phyloP scores from a whole-genome alignment of 164 flowering plant species.

The Hamamelis virginiana region DNA sequence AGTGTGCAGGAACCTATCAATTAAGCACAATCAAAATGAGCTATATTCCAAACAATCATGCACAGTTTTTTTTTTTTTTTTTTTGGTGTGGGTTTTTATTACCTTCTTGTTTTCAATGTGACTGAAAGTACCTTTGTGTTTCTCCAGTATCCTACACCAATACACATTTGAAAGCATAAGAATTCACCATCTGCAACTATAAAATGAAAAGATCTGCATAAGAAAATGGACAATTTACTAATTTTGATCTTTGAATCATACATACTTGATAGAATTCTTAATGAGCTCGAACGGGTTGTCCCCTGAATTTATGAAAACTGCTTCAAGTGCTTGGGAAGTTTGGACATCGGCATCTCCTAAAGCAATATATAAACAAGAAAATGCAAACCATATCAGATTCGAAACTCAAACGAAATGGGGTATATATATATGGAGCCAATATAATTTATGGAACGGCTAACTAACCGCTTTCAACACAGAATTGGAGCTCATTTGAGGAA shows the following conservation, averaged over 20 bases:
- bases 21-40: conserved; percentile 1
- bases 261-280: conserved; percentile 63
- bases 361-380: conserved; percentile 8
- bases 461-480: conserved; percentile 75
- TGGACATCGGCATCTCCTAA: conserved; percentile 64
- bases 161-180: neutral
- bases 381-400: neutral
- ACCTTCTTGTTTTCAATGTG: conserved; percentile 62
- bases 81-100: conserved; percentile 5
- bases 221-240: neutral
- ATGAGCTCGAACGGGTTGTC: conserved; percentile 64
- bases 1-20: conserved; percentile 51
- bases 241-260: neutral
- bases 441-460: conserved; percentile 3
- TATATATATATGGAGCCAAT: neutral
- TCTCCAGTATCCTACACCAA: conserved; percentile 51
- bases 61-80: neutral
- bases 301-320: conserved; percentile 65
- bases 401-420: neutral
- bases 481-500: conserved; percentile 59
- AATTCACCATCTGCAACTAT: neutral
- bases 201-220: neutral
- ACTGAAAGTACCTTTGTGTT: conserved; percentile 58
- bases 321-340: conserved; percentile 36
- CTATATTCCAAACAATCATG: neutral